These are phyloP conservation scores for Sporothrix brasiliensis DNA, from an alignment of 2,329 filamentous ascomycete genomes.

Conservation along the genomic window DNA sequence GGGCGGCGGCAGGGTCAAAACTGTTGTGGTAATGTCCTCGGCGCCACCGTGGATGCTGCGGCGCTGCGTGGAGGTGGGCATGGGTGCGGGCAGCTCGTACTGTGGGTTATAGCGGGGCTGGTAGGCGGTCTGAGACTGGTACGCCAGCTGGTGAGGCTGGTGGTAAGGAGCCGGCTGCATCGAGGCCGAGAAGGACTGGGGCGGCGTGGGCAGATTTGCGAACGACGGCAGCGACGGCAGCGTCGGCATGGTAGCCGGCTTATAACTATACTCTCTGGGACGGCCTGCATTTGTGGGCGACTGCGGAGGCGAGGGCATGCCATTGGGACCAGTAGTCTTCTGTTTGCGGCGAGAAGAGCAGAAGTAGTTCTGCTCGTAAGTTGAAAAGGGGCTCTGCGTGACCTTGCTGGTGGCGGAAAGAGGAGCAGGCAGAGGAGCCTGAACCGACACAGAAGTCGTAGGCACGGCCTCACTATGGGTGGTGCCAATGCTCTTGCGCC, in stretches of 20 bases:
- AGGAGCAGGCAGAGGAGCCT: conserved; percentile 5
- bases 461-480: background rate
- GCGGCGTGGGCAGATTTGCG: conserved; percentile 27
- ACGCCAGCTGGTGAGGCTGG: conserved; percentile 17
- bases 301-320: conserved; percentile 35
- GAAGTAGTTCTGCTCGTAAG: conserved; percentile 34
- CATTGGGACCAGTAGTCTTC: conserved; percentile 12
- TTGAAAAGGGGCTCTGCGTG: conserved; percentile 27
- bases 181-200: conserved; percentile 24
- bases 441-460: background rate
- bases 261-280: conserved; percentile 1
- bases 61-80: conserved; percentile 13
- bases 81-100: conserved; percentile 23
- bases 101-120: conserved; percentile 12
- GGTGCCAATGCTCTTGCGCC: conserved; percentile 30
- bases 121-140: conserved; percentile 12
- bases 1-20: conserved; percentile 32
- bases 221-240: conserved; percentile 8
- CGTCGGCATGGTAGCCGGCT: background rate
- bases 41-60: background rate
- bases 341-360: background rate
- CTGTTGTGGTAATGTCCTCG: conserved; percentile 32
- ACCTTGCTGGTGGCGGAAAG: background rate
- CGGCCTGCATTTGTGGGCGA: conserved; percentile 31
- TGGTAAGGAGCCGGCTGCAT: conserved; percentile 27